phyloP scores from a whole-genome alignment of 1,284 basidiomycete species.

The Chalciporus sp. region DNA sequence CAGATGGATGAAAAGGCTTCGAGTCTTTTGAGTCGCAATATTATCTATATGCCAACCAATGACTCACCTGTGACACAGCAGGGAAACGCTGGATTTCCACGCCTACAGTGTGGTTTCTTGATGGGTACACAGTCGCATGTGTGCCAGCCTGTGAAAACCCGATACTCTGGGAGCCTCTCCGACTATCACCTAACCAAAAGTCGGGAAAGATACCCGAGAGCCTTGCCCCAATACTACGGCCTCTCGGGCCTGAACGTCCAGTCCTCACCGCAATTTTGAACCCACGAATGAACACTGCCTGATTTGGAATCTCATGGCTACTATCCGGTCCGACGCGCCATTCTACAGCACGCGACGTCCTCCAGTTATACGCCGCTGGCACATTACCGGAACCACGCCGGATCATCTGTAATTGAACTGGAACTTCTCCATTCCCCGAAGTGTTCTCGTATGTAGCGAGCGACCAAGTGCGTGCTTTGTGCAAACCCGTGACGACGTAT shows the following conservation, averaged over 20 bases:
- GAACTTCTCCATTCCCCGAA: background rate
- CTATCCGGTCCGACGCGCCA: constrained; percentile 9
- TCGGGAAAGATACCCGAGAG: background rate
- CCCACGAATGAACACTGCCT: constrained; percentile 14
- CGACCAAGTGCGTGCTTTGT: constrained; percentile 15
- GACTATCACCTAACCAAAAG: too few relatives aligned
- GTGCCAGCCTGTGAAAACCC: too few relatives aligned
- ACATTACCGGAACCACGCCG: background rate
- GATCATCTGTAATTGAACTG: constrained; percentile 4
- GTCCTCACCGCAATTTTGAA: constrained; percentile 12
- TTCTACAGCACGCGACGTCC: constrained; percentile 5
- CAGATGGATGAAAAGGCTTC: constrained; percentile 13
- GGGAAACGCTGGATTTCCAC: constrained; percentile 3
- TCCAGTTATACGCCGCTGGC: constrained; percentile 6
- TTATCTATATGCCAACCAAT: background rate
- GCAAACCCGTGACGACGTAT: constrained; percentile 14
- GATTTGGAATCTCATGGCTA: background rate
- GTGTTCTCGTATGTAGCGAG: constrained; percentile 11
- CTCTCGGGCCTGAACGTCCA: constrained; percentile 1
- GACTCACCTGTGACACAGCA: constrained; percentile 4
- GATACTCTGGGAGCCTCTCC: background rate
- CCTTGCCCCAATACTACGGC: constrained; percentile 3
- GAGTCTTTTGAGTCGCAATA: background rate
- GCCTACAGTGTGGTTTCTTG: background rate
- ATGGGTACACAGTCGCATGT: too few relatives aligned